Conservation (phyloP, 768 basidiomycete genomes). For the Rhodosporidiobolus sp. region DNA sequence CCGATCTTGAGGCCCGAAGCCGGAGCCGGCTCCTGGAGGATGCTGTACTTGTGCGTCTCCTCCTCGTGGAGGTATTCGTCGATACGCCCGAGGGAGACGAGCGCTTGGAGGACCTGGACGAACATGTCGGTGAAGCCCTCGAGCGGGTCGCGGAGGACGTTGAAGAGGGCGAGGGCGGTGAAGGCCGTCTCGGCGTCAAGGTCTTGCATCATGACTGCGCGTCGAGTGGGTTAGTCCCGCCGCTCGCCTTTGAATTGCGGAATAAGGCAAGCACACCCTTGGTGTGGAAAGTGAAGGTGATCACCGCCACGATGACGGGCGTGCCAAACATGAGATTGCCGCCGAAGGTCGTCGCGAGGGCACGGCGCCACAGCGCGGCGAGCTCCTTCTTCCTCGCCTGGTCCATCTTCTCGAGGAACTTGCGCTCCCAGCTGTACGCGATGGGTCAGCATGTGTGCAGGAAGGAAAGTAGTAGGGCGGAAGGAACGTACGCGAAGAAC, state of each 20-base stretch:
- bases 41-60: slow-evolving; percentile 51
- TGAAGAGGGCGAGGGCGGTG: slow-evolving; percentile 52
- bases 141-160: slow-evolving; percentile 51
- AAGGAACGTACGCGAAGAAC: slow-evolving; percentile 47
- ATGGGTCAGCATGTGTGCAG: slow-evolving; percentile 57
- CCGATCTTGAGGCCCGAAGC: slow-evolving; percentile 45
- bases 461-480: neutral
- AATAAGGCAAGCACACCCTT: slow-evolving; percentile 12
- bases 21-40: slow-evolving; percentile 9
- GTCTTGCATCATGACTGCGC: slow-evolving; percentile 46
- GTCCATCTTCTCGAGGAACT: slow-evolving; percentile 50
- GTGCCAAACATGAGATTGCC: slow-evolving; percentile 47
- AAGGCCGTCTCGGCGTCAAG: slow-evolving; percentile 52
- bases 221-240: neutral
- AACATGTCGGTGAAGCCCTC: slow-evolving; percentile 45
- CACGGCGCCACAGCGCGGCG: slow-evolving; percentile 43
- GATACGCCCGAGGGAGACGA: slow-evolving; percentile 49
- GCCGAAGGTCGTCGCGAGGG: slow-evolving; percentile 24
- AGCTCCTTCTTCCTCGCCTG: slow-evolving; percentile 48
- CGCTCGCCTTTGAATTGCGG: neutral
- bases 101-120: slow-evolving; percentile 45
- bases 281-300: slow-evolving; percentile 46
- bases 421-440: slow-evolving; percentile 47
- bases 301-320: slow-evolving; percentile 48
- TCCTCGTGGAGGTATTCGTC: slow-evolving; percentile 50